Conservation (phyloP, 805 yeast species). For the Scheffersomyces ergatensis region DNA sequence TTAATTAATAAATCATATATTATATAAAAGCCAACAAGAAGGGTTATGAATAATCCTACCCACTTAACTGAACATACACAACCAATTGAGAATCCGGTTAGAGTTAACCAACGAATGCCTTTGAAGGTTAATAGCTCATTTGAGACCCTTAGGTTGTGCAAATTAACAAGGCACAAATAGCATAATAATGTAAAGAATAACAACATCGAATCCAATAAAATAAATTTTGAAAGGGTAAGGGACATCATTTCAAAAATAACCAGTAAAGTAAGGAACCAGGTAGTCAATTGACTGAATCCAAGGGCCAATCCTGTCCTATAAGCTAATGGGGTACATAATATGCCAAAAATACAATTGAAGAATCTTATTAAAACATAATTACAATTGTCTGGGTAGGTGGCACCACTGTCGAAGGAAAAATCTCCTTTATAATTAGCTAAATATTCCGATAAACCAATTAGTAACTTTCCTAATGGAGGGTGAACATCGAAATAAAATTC, state of each 20-base stretch:
- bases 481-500: constrained; percentile 96
- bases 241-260: constrained; percentile 80
- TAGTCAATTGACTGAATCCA: constrained; percentile 67
- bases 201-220: constrained; percentile 87
- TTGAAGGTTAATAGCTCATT: constrained; percentile 32
- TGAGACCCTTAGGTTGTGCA: constrained; percentile 45
- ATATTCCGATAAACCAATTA: constrained; percentile 84
- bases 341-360: constrained; percentile 81
- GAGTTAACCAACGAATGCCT: constrained; percentile 55
- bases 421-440: constrained; percentile 85
- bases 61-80: constrained; percentile 84
- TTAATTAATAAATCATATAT: constrained; percentile 50
- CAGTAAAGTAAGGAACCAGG: constrained; percentile 80
- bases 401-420: constrained; percentile 86
- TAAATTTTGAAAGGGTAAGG: constrained; percentile 83
- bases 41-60: constrained; percentile 76
- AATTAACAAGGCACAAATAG: constrained; percentile 36
- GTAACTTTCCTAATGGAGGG: constrained; percentile 94
- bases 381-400: constrained; percentile 68
- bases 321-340: constrained; percentile 82
- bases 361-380: constrained; percentile 85
- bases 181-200: constrained; percentile 72
- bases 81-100: constrained; percentile 70
- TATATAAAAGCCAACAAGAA: constrained; percentile 57
- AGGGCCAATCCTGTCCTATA: constrained; percentile 77